These are phyloP conservation scores for Beauveria caledonica DNA, from an alignment of 2,329 filamentous ascomycete genomes.

Conservation along the genomic window DNA sequence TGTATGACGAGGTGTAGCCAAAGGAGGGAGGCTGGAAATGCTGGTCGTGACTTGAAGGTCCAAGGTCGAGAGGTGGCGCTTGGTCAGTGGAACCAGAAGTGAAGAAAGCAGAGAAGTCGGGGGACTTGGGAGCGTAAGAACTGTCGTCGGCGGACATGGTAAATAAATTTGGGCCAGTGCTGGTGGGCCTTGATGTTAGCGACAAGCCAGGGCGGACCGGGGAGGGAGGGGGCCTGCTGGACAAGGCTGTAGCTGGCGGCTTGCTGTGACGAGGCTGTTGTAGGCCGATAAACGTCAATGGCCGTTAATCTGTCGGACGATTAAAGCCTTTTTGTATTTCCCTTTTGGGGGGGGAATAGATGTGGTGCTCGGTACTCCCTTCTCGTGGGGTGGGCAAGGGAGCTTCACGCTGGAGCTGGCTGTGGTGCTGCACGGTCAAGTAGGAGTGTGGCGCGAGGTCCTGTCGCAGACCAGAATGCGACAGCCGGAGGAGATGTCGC, in stretches of 20 bases:
- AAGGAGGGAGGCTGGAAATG: conserved; percentile 19
- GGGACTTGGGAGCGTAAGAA: conserved; percentile 49
- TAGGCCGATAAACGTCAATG: background rate
- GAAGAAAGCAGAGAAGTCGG: conserved; percentile 50
- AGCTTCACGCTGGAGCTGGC: background rate
- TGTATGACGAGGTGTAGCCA: conserved; percentile 5
- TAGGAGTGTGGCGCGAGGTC: background rate
- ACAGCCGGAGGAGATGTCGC: background rate
- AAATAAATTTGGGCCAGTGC: conserved; percentile 1
- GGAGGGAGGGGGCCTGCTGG: background rate
- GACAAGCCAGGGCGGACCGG: background rate
- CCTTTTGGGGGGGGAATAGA: too few species aligned
- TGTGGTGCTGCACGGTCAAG: background rate
- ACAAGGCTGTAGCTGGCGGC: background rate
- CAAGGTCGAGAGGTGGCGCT: conserved; percentile 23
- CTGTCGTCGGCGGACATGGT: conserved; percentile 42
- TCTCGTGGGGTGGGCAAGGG: too few species aligned
- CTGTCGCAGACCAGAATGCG: conserved; percentile 3
- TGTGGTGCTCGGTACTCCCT: too few species aligned
- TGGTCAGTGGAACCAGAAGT: conserved; percentile 30
- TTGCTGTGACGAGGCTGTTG: background rate
- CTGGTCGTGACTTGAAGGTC: conserved; percentile 17
- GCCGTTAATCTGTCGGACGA: background rate
- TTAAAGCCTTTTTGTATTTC: background rate
- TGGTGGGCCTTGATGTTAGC: conserved; percentile 2